These are phyloP conservation scores for Patellifolia procumbens DNA, from an alignment of 179 eudicot species.

Conservation along the genomic window DNA sequence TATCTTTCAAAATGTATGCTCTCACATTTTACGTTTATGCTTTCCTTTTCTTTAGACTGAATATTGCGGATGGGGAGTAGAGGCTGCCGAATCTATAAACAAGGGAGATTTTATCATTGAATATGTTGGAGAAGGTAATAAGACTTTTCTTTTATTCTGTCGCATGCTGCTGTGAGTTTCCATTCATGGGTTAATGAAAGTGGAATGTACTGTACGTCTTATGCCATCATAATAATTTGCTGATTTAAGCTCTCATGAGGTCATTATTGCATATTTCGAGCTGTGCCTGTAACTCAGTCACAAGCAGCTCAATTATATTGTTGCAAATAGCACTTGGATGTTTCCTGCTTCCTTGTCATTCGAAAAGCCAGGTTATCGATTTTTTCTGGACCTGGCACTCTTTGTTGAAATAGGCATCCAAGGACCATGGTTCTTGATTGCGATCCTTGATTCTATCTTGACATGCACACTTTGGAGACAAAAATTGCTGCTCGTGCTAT, in stretches of 20 bases:
- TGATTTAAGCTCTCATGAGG: background rate
- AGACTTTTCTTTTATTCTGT: background rate
- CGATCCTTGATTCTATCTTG: background rate
- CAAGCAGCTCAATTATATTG: background rate
- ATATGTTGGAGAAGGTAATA: conserved; percentile 91
- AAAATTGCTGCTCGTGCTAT: background rate
- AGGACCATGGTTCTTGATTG: background rate
- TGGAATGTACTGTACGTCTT: background rate
- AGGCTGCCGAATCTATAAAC: conserved; percentile 73
- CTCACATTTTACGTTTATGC: conserved; percentile 13
- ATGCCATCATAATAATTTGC: background rate
- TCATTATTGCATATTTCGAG: background rate
- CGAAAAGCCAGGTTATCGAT: background rate
- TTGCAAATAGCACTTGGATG: background rate
- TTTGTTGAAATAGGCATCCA: background rate
- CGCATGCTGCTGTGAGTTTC: background rate
- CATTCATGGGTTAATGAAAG: background rate
- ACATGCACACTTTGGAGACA: background rate
- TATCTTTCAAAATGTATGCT: background rate
- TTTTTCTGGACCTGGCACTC: background rate
- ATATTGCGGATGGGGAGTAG: conserved; percentile 94
- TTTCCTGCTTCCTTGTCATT: background rate
- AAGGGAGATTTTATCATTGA: conserved; percentile 87
- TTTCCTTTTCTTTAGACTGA: conserved; percentile 56
- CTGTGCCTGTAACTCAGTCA: background rate